A percentile compares a stretch with the other conserved stretches of the same genome.
Conservation (phyloP, 805 yeast genomes). For the Yarrowia divulgata region DNA sequence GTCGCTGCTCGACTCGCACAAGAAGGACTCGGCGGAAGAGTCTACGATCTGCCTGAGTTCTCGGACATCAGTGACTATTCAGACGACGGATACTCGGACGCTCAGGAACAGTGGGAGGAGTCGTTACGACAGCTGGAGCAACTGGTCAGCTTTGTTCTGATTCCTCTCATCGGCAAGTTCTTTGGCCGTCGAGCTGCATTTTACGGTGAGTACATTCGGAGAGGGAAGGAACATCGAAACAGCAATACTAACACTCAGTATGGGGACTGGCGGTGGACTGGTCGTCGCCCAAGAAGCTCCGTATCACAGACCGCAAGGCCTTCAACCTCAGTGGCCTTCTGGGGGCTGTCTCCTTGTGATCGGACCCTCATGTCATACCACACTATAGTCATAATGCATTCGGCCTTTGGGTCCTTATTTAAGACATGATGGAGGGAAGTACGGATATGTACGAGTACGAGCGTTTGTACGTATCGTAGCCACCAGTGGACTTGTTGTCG, state of each 20-base stretch:
- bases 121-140: slow-evolving; percentile 64
- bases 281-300: slow-evolving; percentile 10
- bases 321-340: slow-evolving; percentile 24
- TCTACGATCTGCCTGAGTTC: slow-evolving; percentile 41
- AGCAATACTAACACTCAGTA: slow-evolving; percentile 19
- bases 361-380: neutral
- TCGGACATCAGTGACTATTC: slow-evolving; percentile 39
- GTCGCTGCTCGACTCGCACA: slow-evolving; percentile 28
- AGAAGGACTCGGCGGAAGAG: slow-evolving; percentile 3
- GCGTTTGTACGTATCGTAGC: no score
- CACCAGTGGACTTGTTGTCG: no score
- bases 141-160: slow-evolving; percentile 61
- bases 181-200: slow-evolving; percentile 66
- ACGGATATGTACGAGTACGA: no score
- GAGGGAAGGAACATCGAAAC: neutral
- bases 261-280: slow-evolving; percentile 34
- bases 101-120: slow-evolving; percentile 80
- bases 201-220: slow-evolving; percentile 44
- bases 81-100: slow-evolving; percentile 50
- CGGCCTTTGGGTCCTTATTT: slow-evolving; percentile 10
- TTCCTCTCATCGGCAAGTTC: slow-evolving; percentile 72
- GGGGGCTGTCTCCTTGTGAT: slow-evolving; percentile 10
- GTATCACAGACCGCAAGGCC: neutral
- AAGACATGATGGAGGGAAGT: neutral
- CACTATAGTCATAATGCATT: slow-evolving; percentile 21